A percentile compares a stretch with the other conserved stretches of the same genome.
Conservation (phyloP, 2,329 filamentous ascomycete genomes). For the Metarhizium anisopliae region DNA sequence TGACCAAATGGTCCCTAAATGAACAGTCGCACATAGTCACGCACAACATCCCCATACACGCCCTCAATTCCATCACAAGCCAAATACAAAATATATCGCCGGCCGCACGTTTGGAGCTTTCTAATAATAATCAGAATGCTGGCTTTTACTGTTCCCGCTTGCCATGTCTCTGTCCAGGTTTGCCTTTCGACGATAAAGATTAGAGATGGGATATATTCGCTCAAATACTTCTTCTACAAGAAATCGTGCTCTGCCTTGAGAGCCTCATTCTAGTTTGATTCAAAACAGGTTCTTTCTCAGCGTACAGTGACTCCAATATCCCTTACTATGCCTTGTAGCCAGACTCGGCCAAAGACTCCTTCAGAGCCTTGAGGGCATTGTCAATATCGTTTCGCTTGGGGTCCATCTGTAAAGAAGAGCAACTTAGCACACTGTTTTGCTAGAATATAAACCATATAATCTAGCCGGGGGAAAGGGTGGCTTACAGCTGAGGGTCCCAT, state of each 20-base stretch:
- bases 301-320: background rate
- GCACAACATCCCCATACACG: background rate
- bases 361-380: slow-evolving; percentile 70
- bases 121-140: background rate
- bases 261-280: background rate
- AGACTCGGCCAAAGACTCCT: slow-evolving; percentile 64
- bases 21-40: too few relatives aligned
- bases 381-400: slow-evolving; percentile 73
- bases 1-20: too few relatives aligned
- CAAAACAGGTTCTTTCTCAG: background rate
- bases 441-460: background rate
- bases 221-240: background rate
- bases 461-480: slow-evolving; percentile 10
- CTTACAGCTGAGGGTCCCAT: slow-evolving; percentile 88
- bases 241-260: background rate
- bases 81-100: background rate
- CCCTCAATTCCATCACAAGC: background rate
- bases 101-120: background rate
- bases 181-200: background rate
- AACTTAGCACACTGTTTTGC: background rate
- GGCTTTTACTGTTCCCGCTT: background rate
- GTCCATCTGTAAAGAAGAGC: slow-evolving; percentile 46
- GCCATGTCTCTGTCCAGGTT: background rate
- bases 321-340: slow-evolving; percentile 46
- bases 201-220: background rate